Evolutionary conservation across 768 basidiomycete genomes (phyloP).

Genomic region (Rhodotorula paludigena): DNA sequence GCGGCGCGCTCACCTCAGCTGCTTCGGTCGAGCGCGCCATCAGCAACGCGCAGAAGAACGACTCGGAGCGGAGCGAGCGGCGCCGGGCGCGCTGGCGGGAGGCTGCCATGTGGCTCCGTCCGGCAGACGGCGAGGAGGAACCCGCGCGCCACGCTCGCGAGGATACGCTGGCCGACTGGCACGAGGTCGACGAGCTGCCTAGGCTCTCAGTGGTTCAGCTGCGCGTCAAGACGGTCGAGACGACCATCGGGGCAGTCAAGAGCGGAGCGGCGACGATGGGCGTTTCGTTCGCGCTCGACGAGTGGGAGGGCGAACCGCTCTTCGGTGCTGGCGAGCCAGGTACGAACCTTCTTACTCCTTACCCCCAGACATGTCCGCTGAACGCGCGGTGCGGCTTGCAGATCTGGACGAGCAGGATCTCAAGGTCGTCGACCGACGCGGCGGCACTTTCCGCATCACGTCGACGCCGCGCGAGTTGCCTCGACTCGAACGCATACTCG

Average conservation of each 20-base stretch:
- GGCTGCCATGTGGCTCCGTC: slow-evolving; percentile 1
- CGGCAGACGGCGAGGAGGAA: not conserved
- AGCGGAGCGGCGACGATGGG: not conserved
- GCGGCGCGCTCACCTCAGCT: not conserved
- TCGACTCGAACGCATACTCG: slow-evolving; percentile 29
- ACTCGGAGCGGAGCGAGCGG: not conserved
- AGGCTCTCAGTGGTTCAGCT: slow-evolving; percentile 2
- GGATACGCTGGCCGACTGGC: slow-evolving; percentile 13
- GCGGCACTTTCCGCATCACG: slow-evolving; percentile 34
- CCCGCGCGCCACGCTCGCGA: not conserved
- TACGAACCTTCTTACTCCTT: not conserved
- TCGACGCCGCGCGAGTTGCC: slow-evolving; percentile 8
- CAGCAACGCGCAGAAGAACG: not conserved
- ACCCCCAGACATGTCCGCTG: no score
- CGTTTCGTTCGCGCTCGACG: not conserved
- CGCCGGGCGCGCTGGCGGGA: slow-evolving; percentile 9
- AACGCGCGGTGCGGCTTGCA: not conserved
- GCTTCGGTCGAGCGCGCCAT: not conserved
- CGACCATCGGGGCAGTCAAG: slow-evolving; percentile 13
- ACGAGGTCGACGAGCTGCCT: slow-evolving; percentile 9
- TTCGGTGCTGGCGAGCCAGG: slow-evolving; percentile 15
- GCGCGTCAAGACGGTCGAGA: slow-evolving; percentile 6
- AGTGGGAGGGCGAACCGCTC: slow-evolving; percentile 2
- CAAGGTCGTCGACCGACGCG: slow-evolving; percentile 8
- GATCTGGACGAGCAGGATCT: slow-evolving; percentile 18